Percentiles rank a stretch among this genome's conserved stretches.
phyloP scores from a whole-genome alignment of 1,284 basidiomycete genomes.

The Neolentinus lepideus region DNA sequence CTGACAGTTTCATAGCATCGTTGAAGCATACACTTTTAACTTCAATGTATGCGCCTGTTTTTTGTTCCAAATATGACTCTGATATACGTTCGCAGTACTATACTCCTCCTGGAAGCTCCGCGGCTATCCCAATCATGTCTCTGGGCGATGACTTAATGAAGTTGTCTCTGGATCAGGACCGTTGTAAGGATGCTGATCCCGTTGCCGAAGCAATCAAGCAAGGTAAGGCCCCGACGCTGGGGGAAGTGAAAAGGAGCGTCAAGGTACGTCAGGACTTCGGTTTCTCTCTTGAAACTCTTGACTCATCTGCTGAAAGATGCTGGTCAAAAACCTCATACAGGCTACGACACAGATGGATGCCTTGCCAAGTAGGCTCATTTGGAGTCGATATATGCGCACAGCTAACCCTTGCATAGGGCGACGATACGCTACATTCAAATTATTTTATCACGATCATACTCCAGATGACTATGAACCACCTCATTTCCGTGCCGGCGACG shows the following conservation, averaged over 20 bases:
- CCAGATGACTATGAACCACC: slow-evolving; percentile 75
- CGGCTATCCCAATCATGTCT: slow-evolving; percentile 15
- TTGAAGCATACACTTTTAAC: slow-evolving; percentile 79
- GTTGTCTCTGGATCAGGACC: slow-evolving; percentile 2
- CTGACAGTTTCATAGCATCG: slow-evolving; percentile 40
- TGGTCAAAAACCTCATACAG: slow-evolving; percentile 69
- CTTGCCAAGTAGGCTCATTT: slow-evolving; percentile 51
- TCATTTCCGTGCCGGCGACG: slow-evolving; percentile 62
- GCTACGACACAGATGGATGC: slow-evolving; percentile 72
- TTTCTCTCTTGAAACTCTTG: not conserved
- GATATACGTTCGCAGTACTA: slow-evolving; percentile 11
- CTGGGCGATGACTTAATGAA: slow-evolving; percentile 11
- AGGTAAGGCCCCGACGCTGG: slow-evolving; percentile 15
- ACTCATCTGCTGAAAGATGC: slow-evolving; percentile 30
- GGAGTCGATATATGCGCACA: not conserved
- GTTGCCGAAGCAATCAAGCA: slow-evolving; percentile 11
- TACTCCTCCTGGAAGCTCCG: slow-evolving; percentile 11
- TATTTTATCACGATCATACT: slow-evolving; percentile 70
- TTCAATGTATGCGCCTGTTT: slow-evolving; percentile 43
- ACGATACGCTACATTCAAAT: slow-evolving; percentile 77
- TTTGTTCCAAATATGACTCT: not conserved
- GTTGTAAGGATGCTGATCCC: slow-evolving; percentile 7
- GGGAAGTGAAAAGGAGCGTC: slow-evolving; percentile 16
- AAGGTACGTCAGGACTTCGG: slow-evolving; percentile 7
- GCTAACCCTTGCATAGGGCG: slow-evolving; percentile 39